Evolutionary conservation across 768 basidiomycete genomes (phyloP), one percentile per base, ranked within the genome.

Genomic region (Lactarius indigo): DNA sequence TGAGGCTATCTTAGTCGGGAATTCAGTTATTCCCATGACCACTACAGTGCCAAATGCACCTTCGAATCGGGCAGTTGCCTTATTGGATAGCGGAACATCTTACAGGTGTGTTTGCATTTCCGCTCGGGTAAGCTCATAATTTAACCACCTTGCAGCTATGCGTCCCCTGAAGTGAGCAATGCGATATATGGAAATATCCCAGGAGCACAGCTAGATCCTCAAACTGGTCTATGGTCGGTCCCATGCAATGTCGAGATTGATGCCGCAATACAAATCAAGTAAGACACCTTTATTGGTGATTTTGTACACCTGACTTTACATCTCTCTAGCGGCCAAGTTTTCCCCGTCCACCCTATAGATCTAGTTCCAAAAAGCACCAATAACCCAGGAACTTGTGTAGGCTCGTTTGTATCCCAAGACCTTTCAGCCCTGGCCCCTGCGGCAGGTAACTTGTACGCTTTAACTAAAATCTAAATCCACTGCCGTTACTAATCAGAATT

Each of bases 81-180:
- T 91, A 37, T 81, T 94, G 62, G 92, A 94, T 74, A 92, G 85
- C 65, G 92, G 92, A 7, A 88, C 92, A 4, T 91, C 92, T 3
- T 92, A 86, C 75, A 87, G 89, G 88, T 91, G 73, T 65, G 89
- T 71, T 8, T 73, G 33, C 65, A 28, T 52, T 30, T 33, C 30
- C 5, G 10, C 59, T 57, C n/a, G 18, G 30, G 17, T 64, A 57
- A 42, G 64, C 39, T 68, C 59, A 57, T 31, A 63, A n/a, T 57
- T 61, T 65, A 28, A 65, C 28, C 47, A 55, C 23, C 64, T 42
- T 2, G 2, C 72, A 90, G 91, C 23, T 94, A 94, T 75, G 89
- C 84, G 6, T 85, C 92, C 2, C 75, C 80, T 59, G 84, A 81
- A 1, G 82, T 89, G 30, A 86, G 84, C 65, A 78, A 87, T 59